Evolutionary conservation across 768 basidiomycete genomes (phyloP), one percentile per base, ranked within the genome.

Genomic region (Tricholomella constricta): DNA sequence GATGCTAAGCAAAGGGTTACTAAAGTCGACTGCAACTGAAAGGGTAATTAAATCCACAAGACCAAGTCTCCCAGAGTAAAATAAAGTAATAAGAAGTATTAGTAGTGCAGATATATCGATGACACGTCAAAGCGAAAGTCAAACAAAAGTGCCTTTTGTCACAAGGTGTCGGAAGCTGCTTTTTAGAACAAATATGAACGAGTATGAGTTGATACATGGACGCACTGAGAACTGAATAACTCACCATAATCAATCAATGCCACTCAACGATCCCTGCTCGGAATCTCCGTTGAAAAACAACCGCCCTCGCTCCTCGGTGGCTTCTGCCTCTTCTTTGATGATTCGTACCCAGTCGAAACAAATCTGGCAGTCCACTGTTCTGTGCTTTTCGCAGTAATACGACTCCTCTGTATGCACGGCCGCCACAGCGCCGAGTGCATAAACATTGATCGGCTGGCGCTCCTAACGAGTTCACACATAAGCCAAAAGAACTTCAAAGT

Each of bases 281-380:
- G 45, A 15, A n/a, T 20, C 27, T 8, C 52, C 64, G 64, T 49
- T 55, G 50, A 40, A 62, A 48, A 35, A 25, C 67, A 65, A 68
- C 17, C 60, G 47, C 5, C 60, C 67, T n/a, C 56, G 47, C 34
- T 58, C 60, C n/a, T 61, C 60, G 0, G 56, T 55, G 26, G 55
- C 54, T 31, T 63, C 56, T 1, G 65, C 65, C 45, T 69, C 63
- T 23, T 61, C 52, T 42, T 62, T 65, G 19, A 72, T 61, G 29
- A 68, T 51, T n/a, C 42, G 52, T 12, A 65, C 63, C 73, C 73
- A 75, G 55, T 73, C 58, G 34, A 75, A 74, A 54, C 73, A 75
- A 14, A 37, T 55, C 9, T 45, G 41, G 42, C 73, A 74, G 38
- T 73, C 66, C 17, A 65, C 55, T 14, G 37, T 57, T 26, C 61